Evolutionary conservation across 1,284 basidiomycete genomes (phyloP), one percentile per base, ranked within the genome.

Genomic region (Stereum hirsutum): DNA sequence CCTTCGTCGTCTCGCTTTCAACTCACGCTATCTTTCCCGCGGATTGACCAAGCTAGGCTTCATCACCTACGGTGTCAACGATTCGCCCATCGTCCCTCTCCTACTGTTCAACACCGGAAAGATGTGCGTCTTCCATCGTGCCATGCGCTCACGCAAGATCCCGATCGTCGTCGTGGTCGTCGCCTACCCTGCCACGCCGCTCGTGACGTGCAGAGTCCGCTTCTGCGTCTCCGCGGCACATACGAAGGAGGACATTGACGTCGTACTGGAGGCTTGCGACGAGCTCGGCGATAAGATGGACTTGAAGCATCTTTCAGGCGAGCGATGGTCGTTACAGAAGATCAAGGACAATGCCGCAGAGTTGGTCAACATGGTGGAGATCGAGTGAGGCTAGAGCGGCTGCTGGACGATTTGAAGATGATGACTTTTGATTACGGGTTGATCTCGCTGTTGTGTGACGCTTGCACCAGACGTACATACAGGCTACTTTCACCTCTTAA

Each of bases 221-320:
- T 98, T 98, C 74, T 99, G 96, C 60, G 74, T 98, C 20, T 92
- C 88, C 45, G 89, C 95, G 4, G 73, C 91, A 43, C 95, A 99
- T 69, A 98, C 95, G 46, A 99, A 99, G 70, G 84, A 93, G 57
- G 96, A 99, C 57, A 81, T 99, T 43, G 95, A 99, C 65, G 69
- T 72, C 23, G 67, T 99, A 26, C 69, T 99, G 35, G 68, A 75
- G 33, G 94, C 95, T 5, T 93, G 88, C 57, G 91, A 97, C 65
- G 94, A 98, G 65, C 71, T 99, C 48, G 95, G 96, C 23, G 81
- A 86, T 55, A 58, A 89, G 25, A 69, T 99, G 45, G 87, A 91
- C 60, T 65, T 99, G 63, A 94, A 88, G 68, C 83, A 87, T 59
- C 81, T 83, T 12, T 57, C 70, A 21, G 71, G 75, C 32, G 85